Conservation (phyloP, 2,329 filamentous ascomycete species). For the Setomelanomma holmii region DNA sequence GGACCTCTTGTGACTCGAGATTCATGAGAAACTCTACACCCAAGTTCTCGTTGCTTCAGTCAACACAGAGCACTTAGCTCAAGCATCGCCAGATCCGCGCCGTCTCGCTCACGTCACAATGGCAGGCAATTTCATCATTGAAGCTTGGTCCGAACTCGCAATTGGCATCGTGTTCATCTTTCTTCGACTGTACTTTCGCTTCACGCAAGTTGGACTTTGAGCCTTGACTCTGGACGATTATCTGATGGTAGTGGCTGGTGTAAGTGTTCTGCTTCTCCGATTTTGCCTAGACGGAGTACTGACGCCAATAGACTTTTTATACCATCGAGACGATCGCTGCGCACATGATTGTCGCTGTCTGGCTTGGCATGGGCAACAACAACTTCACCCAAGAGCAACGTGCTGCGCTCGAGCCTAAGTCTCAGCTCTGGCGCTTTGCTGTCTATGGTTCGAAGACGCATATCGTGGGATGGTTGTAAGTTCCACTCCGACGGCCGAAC, state of each 20-base stretch:
- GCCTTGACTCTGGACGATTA: conserved; percentile 67
- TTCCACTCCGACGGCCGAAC: too few relatives aligned
- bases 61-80: too few relatives aligned
- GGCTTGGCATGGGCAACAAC: conserved; percentile 5
- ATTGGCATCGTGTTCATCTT: conserved; percentile 54
- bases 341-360: conserved; percentile 55
- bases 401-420: conserved; percentile 51
- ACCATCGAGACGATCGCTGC: conserved; percentile 57
- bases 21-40: too few relatives aligned
- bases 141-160: conserved; percentile 13
- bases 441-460: conserved; percentile 62
- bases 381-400: conserved; percentile 61
- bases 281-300: neutral
- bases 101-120: too few relatives aligned
- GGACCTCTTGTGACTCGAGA: too few relatives aligned
- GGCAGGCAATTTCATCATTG: conserved; percentile 9
- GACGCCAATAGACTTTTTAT: conserved; percentile 54
- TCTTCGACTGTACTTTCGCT: conserved; percentile 60
- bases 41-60: too few relatives aligned
- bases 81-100: too few relatives aligned
- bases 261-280: conserved; percentile 38
- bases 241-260: conserved; percentile 62
- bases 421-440: conserved; percentile 58
- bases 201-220: conserved; percentile 56
- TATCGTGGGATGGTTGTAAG: conserved; percentile 63